phyloP scores from a whole-genome alignment of 1,284 basidiomycete species.

The Hemileia vastatrix region DNA sequence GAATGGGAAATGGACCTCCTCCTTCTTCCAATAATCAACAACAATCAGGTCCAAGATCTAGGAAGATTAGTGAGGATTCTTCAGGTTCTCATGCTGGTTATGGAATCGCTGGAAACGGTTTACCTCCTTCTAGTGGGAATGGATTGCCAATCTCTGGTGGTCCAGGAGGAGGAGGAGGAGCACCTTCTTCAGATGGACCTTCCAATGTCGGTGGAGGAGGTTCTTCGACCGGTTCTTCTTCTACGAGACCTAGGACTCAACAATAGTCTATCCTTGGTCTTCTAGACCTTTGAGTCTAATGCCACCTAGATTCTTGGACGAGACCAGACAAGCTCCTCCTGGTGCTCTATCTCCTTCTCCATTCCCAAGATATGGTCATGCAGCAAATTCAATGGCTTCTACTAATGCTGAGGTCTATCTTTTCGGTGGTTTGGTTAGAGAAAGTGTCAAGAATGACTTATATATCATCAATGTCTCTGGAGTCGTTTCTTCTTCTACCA shows the following conservation, averaged over 20 bases:
- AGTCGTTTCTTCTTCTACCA: conserved; percentile 62
- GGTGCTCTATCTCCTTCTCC: conserved; percentile 53
- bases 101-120: not conserved
- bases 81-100: conserved; percentile 1
- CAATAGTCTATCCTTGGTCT: conserved; percentile 43
- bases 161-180: not conserved
- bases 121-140: conserved; percentile 3
- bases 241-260: conserved; percentile 14
- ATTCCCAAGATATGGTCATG: conserved; percentile 94
- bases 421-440: conserved; percentile 90
- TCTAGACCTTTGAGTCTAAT: conserved; percentile 39
- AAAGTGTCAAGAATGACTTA: conserved; percentile 82
- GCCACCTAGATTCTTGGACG: conserved; percentile 42
- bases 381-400: conserved; percentile 67
- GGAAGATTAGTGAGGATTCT: conserved; percentile 30
- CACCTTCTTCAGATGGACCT: not conserved
- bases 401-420: conserved; percentile 80
- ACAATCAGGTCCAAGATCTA: conserved; percentile 28
- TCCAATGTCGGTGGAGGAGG: not conserved
- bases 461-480: conserved; percentile 51
- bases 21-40: conserved; percentile 28
- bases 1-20: not conserved
- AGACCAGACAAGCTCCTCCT: conserved; percentile 38
- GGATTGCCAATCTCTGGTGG: not conserved
- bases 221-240: not conserved